phyloP scores from a whole-genome alignment of 2,329 filamentous ascomycete species.

The Exophiala sp. region DNA sequence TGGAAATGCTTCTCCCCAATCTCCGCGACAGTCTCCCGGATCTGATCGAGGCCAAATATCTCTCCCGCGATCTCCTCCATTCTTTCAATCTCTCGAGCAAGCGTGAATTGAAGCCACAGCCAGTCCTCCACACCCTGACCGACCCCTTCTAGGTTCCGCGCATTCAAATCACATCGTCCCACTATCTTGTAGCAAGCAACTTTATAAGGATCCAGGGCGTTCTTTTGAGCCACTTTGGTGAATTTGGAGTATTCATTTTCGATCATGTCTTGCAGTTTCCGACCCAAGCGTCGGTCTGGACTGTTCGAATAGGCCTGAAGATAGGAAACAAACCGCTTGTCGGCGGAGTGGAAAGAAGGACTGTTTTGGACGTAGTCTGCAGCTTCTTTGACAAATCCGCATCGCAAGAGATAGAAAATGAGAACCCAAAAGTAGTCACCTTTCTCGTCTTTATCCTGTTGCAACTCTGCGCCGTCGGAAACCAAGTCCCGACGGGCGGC shows the following conservation, averaged over 20 bases:
- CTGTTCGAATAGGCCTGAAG: conserved; percentile 76
- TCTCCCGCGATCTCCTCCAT: conserved; percentile 58
- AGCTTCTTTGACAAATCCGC: conserved; percentile 77
- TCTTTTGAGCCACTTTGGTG: conserved; percentile 73
- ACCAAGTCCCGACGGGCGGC: conserved; percentile 75
- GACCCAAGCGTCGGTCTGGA: conserved; percentile 68
- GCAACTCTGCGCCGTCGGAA: conserved; percentile 71
- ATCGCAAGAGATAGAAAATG: conserved; percentile 83
- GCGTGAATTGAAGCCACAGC: conserved; percentile 60
- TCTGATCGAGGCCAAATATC: conserved; percentile 57
- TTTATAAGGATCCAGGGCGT: conserved; percentile 86
- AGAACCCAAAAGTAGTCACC: conserved; percentile 74
- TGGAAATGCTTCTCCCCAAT: conserved; percentile 89
- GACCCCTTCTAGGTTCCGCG: conserved; percentile 52
- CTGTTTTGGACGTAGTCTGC: conserved; percentile 77
- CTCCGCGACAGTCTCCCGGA: conserved; percentile 75
- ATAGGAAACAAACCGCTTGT: conserved; percentile 83
- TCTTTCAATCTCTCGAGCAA: conserved; percentile 57
- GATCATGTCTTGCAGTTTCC: conserved; percentile 78
- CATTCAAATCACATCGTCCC: conserved; percentile 62
- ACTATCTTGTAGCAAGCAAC: conserved; percentile 98
- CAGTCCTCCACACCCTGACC: conserved; percentile 59
- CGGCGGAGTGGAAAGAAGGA: conserved; percentile 78
- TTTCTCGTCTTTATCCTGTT: conserved; percentile 66
- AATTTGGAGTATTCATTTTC: conserved; percentile 85